Conservation (phyloP, 2,329 filamentous ascomycete genomes). For the Cladophialophora yegresii region DNA sequence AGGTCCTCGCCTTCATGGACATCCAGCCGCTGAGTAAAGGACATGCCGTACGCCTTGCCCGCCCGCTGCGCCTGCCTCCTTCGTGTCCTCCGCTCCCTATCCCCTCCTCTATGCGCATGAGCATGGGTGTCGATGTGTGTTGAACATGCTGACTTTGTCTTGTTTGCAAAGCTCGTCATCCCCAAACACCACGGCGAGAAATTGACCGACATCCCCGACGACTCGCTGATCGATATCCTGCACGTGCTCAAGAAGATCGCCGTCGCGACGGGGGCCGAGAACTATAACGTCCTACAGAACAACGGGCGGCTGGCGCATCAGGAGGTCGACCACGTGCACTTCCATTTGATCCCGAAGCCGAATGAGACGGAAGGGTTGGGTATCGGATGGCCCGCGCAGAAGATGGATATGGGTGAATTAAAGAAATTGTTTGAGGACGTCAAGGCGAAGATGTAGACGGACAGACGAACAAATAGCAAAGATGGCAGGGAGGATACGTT, state of each 20-base stretch:
- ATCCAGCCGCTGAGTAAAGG: constrained; percentile 87
- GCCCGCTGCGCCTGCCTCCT: too few relatives aligned
- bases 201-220: constrained; percentile 88
- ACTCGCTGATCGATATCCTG: constrained; percentile 78
- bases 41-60: constrained; percentile 67
- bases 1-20: constrained; percentile 92
- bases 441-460: constrained; percentile 77
- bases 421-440: constrained; percentile 79
- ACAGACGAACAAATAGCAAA: not conserved
- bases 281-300: constrained; percentile 97
- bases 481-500: not conserved
- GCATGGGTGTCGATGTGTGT: not conserved
- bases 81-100: too few relatives aligned
- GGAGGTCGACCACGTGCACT: constrained; percentile 89
- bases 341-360: constrained; percentile 98
- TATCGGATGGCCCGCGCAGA: constrained; percentile 75
- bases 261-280: constrained; percentile 68
- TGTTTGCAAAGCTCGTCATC: constrained; percentile 73
- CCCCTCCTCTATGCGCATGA: not conserved
- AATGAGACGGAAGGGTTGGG: constrained; percentile 77
- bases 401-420: constrained; percentile 77
- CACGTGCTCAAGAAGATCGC: constrained; percentile 87
- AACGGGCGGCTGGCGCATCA: constrained; percentile 92
- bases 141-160: not conserved
- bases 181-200: constrained; percentile 94